Evolutionary conservation across 768 basidiomycete genomes (phyloP), one percentile per base, ranked within the genome.

Genomic region (Tulasnella calospora): DNA sequence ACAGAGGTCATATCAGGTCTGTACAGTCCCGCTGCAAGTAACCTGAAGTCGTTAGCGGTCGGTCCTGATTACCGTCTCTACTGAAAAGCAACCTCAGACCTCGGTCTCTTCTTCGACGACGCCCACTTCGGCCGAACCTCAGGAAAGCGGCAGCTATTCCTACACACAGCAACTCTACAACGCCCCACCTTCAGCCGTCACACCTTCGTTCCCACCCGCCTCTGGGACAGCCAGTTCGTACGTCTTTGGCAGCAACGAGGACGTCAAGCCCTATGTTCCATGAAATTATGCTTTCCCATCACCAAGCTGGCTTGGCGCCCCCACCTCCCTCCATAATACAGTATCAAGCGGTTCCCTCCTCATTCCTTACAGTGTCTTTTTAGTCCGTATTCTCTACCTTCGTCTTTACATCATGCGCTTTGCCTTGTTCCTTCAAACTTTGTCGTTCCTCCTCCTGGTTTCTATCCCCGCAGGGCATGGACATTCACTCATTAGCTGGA

Each of bases 191-290:
- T 72, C 71, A 13, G 71, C 71, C 12, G 38, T 67, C 44, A 33
- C 44, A n/a, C 74, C 74, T 30, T 23, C 74, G 23, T 75, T 75
- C 74, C 74, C 74, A 13, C 74, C 74, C 36, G 74, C 55, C 4
- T 75, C 74, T 38, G 46, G 74, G 19, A 75, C 74, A 30, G 74
- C 74, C 38, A 47, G 74, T 33, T 40, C 74, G 38, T 75, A 75
- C 55, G 74, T 75, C 55, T 75, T 75, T 47, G 44, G 44, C 74
- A 47, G 38, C 55, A 23, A 55, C 36, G 71, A 72, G 44, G 71
- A 72, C 38, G 44, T 46, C 36, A 72, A 72, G 71, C 71, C 71
- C 21, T 72, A 72, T 72, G 71, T 72, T 30, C n/a, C 71, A 72
- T 46, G 38, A 72, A 17, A 72, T 46, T 40, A 72, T 40, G 71